Evolutionary conservation across 2,329 filamentous ascomycete genomes (phyloP).

Genomic region (Xylaria sp.): DNA sequence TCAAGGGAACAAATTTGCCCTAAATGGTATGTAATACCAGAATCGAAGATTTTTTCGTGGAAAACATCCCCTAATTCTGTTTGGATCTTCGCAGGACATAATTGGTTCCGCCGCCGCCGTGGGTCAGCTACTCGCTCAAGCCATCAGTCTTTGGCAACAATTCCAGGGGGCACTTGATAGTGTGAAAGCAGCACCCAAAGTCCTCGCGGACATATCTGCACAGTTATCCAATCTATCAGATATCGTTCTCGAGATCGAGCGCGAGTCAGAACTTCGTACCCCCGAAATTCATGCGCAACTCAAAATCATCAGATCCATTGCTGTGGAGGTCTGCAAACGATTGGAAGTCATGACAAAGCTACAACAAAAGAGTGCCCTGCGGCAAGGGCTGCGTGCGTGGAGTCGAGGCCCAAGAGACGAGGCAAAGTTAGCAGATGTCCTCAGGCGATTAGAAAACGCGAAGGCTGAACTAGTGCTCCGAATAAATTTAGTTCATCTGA

Average conservation of each 20-base stretch:
- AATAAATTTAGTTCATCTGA: slow-evolving; percentile 15
- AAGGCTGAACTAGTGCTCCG: slow-evolving; percentile 3
- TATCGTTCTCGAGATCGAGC: neutral
- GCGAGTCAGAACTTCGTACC: slow-evolving; percentile 8
- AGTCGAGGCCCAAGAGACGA: slow-evolving; percentile 21
- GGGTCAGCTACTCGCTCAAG: slow-evolving; percentile 19
- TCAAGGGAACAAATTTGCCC: neutral
- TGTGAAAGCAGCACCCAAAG: slow-evolving; percentile 3
- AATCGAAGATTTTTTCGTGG: neutral
- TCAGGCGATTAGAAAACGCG: slow-evolving; percentile 9
- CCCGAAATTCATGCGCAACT: slow-evolving; percentile 14
- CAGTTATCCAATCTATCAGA: slow-evolving; percentile 13
- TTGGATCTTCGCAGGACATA: slow-evolving; percentile 1
- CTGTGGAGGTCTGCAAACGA: slow-evolving; percentile 8
- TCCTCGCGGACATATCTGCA: neutral
- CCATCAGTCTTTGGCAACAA: slow-evolving; percentile 23
- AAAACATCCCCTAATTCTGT: neutral
- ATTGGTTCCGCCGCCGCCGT: slow-evolving; percentile 12
- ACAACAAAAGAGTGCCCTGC: slow-evolving; percentile 8
- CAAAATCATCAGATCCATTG: slow-evolving; percentile 4
- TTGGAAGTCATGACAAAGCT: slow-evolving; percentile 10
- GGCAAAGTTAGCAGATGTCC: slow-evolving; percentile 14
- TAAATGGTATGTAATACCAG: neutral
- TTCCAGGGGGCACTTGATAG: neutral
- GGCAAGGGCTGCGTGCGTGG: slow-evolving; percentile 7